These are phyloP conservation scores for Funneliformis caledonium DNA, from an alignment of 371 early-diverging fungal species.

Conservation along the genomic window DNA sequence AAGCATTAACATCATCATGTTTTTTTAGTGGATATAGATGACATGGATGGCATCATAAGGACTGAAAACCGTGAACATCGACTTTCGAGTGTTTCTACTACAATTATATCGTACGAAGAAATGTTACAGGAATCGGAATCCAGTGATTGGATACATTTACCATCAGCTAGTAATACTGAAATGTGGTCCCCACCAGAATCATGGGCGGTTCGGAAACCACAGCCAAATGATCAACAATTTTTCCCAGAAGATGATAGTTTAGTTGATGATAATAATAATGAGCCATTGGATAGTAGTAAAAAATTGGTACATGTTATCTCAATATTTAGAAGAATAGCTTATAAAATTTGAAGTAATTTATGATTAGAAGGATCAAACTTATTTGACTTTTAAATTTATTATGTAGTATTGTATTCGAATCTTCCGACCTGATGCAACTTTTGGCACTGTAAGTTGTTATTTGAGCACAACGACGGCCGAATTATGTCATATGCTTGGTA, in stretches of 20 bases:
- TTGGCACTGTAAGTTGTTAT: conserved; percentile 72
- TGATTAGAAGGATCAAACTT: too few relatives aligned
- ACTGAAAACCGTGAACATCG: conserved; percentile 42
- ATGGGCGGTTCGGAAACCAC: conserved; percentile 62
- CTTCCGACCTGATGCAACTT: conserved; percentile 74
- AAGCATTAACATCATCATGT: conserved; percentile 1
- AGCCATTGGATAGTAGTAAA: conserved; percentile 46
- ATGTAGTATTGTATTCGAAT: conserved; percentile 62
- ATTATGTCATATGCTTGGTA: conserved; percentile 69
- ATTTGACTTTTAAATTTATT: not conserved
- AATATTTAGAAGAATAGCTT: too few relatives aligned
- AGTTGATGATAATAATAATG: conserved; percentile 41
- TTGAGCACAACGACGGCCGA: conserved; percentile 72
- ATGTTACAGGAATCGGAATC: conserved; percentile 26
- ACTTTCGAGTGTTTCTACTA: not conserved
- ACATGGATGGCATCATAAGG: conserved; percentile 59
- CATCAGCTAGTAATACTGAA: conserved; percentile 44
- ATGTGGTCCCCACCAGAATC: conserved; percentile 72
- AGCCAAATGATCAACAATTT: conserved; percentile 45
- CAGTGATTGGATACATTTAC: conserved; percentile 13
- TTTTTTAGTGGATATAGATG: conserved; percentile 49
- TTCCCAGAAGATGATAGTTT: conserved; percentile 53
- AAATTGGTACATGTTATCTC: conserved; percentile 45
- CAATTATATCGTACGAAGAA: conserved; percentile 20
- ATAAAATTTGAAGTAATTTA: too few relatives aligned